Percentiles rank a stretch among this genome's conserved stretches.
Evolutionary conservation across 768 basidiomycete species (phyloP).

Genomic region (Leccinum boreale): DNA sequence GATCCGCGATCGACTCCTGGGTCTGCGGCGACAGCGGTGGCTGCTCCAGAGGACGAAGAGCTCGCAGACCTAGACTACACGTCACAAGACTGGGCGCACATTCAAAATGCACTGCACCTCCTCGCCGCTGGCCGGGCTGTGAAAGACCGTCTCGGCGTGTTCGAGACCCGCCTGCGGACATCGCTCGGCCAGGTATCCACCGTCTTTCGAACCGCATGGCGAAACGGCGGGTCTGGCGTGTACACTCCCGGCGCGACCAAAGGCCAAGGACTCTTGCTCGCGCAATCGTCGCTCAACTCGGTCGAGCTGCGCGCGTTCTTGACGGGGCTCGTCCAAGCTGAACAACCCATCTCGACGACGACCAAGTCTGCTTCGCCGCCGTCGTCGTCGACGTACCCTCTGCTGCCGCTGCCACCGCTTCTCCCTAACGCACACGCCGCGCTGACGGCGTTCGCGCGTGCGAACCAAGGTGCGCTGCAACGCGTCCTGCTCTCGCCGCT

Average conservation of each 20-base stretch:
- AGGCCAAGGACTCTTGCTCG: conserved; percentile 71
- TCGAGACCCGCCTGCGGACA: conserved; percentile 68
- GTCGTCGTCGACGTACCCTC: not conserved
- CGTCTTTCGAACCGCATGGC: conserved; percentile 53
- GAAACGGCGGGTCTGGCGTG: conserved; percentile 47
- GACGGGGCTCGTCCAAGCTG: conserved; percentile 14
- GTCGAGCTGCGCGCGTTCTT: conserved; percentile 54
- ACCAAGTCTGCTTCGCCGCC: conserved; percentile 8
- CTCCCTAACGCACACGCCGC: conserved; percentile 54
- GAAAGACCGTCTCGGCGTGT: conserved; percentile 59
- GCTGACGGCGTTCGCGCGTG: conserved; percentile 60
- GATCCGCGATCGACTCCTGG: conserved; percentile 26
- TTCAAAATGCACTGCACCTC: conserved; percentile 79
- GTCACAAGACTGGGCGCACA: conserved; percentile 82
- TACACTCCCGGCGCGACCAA: conserved; percentile 56
- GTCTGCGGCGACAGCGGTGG: conserved; percentile 31
- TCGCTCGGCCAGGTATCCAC: conserved; percentile 57
- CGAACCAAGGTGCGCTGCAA: conserved; percentile 78
- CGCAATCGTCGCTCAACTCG: conserved; percentile 84
- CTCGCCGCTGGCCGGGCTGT: conserved; percentile 77
- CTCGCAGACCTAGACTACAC: conserved; percentile 84
- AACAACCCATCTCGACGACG: conserved; percentile 1
- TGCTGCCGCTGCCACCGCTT: conserved; percentile 28
- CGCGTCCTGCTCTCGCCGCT: conserved; percentile 83
- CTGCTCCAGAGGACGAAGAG: conserved; percentile 45